Conservation (phyloP, 208 protist genomes). For the Trypanosoma conorhini region DNA sequence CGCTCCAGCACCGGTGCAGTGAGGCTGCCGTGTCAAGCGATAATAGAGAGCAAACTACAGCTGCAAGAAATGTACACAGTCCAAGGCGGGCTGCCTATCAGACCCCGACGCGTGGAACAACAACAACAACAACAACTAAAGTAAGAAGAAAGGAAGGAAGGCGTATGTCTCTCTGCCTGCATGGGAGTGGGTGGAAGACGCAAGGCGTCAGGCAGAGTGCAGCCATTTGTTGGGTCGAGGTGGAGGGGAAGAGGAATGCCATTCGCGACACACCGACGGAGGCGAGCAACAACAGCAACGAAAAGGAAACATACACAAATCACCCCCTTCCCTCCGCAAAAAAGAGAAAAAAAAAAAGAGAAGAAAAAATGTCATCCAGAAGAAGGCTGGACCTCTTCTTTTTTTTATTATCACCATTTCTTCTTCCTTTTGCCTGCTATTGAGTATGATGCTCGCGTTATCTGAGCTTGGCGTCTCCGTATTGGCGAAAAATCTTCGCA, state of each 20-base stretch:
- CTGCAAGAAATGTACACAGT: background rate
- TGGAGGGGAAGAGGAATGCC: background rate
- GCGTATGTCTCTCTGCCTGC: background rate
- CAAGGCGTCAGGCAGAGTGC: background rate
- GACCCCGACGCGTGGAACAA: background rate
- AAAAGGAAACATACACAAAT: slow-evolving; percentile 3
- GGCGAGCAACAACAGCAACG: background rate
- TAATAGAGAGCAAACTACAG: background rate
- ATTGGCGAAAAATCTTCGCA: slow-evolving; percentile 21
- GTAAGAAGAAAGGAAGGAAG: background rate
- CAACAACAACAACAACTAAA: background rate
- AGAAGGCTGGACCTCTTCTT: background rate
- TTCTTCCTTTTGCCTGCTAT: slow-evolving; percentile 4
- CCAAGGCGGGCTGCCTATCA: background rate
- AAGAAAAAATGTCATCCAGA: background rate
- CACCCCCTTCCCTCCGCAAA: no score
- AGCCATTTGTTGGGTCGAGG: background rate
- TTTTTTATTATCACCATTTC: background rate
- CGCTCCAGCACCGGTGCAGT: slow-evolving; percentile 3
- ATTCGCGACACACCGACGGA: background rate
- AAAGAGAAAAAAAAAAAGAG: background rate
- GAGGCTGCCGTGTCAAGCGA: background rate
- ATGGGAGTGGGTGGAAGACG: background rate
- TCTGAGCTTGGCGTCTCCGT: no score
- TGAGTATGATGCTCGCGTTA: background rate